phyloP scores from a whole-genome alignment of 192 early-diverging fungal species.

The Coemansia sp. region DNA sequence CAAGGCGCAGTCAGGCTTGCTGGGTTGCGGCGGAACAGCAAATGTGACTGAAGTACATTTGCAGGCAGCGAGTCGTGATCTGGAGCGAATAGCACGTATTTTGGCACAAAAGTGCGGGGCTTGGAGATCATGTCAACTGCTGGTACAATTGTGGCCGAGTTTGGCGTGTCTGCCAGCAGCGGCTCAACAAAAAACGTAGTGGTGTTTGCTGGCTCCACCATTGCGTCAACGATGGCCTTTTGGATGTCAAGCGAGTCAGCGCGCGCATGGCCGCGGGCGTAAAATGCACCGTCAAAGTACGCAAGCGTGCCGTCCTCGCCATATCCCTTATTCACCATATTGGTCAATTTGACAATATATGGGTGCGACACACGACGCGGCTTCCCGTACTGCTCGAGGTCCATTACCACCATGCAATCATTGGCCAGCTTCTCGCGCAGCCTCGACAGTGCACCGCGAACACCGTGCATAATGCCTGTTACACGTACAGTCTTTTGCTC shows the following conservation, averaged over 20 bases:
- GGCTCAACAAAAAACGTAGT: constrained; percentile 29
- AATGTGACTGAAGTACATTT: constrained; percentile 7
- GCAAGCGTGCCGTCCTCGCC: constrained; percentile 11
- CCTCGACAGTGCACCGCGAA: constrained; percentile 27
- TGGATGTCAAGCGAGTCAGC: constrained; percentile 28
- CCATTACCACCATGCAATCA: constrained; percentile 24
- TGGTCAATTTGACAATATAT: neutral
- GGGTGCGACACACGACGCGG: constrained; percentile 17
- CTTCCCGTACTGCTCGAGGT: constrained; percentile 17
- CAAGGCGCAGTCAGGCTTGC: neutral
- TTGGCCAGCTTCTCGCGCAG: constrained; percentile 39
- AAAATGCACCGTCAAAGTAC: constrained; percentile 20
- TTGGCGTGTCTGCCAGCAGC: neutral
- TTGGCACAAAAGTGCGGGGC: constrained; percentile 19
- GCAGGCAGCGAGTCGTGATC: neutral
- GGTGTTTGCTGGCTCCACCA: constrained; percentile 21
- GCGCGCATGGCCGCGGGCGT: constrained; percentile 26
- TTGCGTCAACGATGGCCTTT: constrained; percentile 30
- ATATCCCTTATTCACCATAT: neutral
- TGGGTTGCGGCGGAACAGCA: constrained; percentile 13
- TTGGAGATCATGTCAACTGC: constrained; percentile 23
- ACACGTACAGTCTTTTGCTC: constrained; percentile 12
- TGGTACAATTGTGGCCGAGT: constrained; percentile 13
- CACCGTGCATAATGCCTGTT: constrained; percentile 21
- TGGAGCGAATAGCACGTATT: constrained; percentile 6